These are phyloP conservation scores for Thalassiosira livingstoniorum DNA, from an alignment of 352 stramenopile genomes.

Conservation along the genomic window DNA sequence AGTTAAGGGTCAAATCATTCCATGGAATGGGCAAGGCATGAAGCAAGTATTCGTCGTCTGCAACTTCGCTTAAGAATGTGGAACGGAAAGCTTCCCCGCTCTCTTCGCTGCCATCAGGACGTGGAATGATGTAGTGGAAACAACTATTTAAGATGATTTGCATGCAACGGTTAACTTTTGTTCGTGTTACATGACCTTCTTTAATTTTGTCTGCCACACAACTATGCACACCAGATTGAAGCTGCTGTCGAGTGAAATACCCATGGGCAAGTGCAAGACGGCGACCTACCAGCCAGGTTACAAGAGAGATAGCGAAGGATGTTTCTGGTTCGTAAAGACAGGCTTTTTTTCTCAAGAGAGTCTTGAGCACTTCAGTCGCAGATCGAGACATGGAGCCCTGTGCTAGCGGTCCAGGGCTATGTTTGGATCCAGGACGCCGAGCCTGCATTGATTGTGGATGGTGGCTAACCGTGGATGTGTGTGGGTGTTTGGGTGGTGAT, in stretches of 20 bases:
- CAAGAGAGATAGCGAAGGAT: conserved; percentile 77
- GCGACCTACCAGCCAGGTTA: conserved; percentile 83
- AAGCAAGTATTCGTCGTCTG: conserved; percentile 67
- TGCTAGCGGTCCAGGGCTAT: conserved; percentile 1
- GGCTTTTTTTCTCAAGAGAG: conserved; percentile 83
- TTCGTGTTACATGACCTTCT: conserved; percentile 80
- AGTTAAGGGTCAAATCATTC: conserved; percentile 69
- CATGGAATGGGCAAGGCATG: conserved; percentile 67
- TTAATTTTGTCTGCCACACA: conserved; percentile 83
- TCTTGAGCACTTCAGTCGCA: conserved; percentile 83
- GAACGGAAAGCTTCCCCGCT: conserved; percentile 73
- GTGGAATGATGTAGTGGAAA: conserved; percentile 86
- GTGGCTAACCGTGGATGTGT: not conserved
- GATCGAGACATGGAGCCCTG: conserved; percentile 48
- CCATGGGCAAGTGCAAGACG: conserved; percentile 70
- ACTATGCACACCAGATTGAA: conserved; percentile 81
- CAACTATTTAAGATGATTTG: conserved; percentile 87
- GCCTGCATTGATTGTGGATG: conserved; percentile 15
- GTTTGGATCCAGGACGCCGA: conserved; percentile 1
- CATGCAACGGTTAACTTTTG: conserved; percentile 87
- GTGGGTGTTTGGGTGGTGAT: conserved; percentile 31
- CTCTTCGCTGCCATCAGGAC: conserved; percentile 79
- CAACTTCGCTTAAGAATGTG: conserved; percentile 62
- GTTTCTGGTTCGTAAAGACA: conserved; percentile 85
- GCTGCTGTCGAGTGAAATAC: conserved; percentile 82